Base-by-base conservation (phyloP, 305 asterid genomes). In the Fraxinus velutina region DNA sequence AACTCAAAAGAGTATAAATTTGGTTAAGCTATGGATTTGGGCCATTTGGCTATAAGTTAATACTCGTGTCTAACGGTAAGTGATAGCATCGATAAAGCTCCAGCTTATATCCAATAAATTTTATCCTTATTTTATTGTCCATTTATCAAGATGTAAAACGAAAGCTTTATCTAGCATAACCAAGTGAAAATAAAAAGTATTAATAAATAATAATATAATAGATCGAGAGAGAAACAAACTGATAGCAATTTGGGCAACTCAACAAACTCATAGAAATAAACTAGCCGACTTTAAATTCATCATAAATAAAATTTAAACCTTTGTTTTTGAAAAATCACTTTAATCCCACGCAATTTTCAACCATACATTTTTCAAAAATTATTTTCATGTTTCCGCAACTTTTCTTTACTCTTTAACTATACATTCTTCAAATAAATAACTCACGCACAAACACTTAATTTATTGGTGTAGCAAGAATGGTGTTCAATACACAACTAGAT, bases 11-110 rank as follows among this genome's bases (percentile, higher is more conserved):
- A 37, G n/a, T 34, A 62, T 72, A 72, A 71, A 71, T 52, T 42
- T 37, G 27, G 39, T 78, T 34, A 33, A 75, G 66, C 84, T 30
- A 76, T 79, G 66, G 78, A 73, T 84, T 81, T 77, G 77, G 78
- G 30, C 30, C 30, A 27, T 27, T 27, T 27, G 30, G 30, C 21
- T n/a, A 81, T 29, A 78, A 84, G 78, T 29, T 68, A 7, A 27
- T 55, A 55, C 66, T 64, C 34, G 10, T 57, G 32, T 19, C 72
- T 1, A 24, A 62, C 33, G 27, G 72, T 62, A 66, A 70, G 42
- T 70, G 75, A 30, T 29, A 70, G 17, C 75, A 70, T 30, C 42
- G 21, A 70, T 70, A 29, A 70, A 70, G 22, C 75, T 70, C 75
- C 75, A 70, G 75, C 75, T 17, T 30, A 30, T 30, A 62, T 22